These are phyloP conservation scores for Aspergillus tamarii DNA, from an alignment of 2,329 filamentous ascomycete species.

Conservation along the genomic window DNA sequence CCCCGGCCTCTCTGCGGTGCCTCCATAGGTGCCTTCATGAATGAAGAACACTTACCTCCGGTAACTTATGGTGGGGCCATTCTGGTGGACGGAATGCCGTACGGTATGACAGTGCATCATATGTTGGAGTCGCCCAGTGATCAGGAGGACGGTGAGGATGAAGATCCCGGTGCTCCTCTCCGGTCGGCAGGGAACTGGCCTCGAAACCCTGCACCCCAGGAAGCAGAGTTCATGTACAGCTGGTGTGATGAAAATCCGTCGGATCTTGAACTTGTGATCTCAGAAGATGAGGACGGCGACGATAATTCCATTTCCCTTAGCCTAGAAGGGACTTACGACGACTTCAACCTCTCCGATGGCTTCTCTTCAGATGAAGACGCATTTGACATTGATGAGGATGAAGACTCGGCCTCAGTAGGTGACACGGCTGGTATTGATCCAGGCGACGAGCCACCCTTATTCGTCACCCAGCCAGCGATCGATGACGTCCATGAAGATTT, in stretches of 20 bases:
- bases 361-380: constrained; percentile 58
- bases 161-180: constrained; percentile 37
- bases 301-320: constrained; percentile 41
- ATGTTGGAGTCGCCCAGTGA: constrained; percentile 75
- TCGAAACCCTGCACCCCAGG: constrained; percentile 25
- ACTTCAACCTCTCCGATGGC: constrained; percentile 50
- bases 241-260: constrained; percentile 44
- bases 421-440: constrained; percentile 79
- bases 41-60: constrained; percentile 81
- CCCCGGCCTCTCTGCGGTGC: constrained; percentile 79
- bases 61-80: constrained; percentile 90
- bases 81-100: constrained; percentile 78
- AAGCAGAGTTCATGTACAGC: constrained; percentile 39
- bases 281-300: constrained; percentile 57
- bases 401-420: constrained; percentile 61
- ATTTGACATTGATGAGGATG: constrained; percentile 53
- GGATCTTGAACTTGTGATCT: constrained; percentile 54
- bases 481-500: constrained; percentile 85
- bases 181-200: constrained; percentile 52
- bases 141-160: constrained; percentile 51
- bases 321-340: constrained; percentile 43
- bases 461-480: constrained; percentile 88
- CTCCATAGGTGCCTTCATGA: constrained; percentile 88
- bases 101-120: constrained; percentile 96
- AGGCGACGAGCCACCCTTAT: constrained; percentile 74